Conservation (phyloP, 2,329 filamentous ascomycete genomes). For the Grosmannia serpens region DNA sequence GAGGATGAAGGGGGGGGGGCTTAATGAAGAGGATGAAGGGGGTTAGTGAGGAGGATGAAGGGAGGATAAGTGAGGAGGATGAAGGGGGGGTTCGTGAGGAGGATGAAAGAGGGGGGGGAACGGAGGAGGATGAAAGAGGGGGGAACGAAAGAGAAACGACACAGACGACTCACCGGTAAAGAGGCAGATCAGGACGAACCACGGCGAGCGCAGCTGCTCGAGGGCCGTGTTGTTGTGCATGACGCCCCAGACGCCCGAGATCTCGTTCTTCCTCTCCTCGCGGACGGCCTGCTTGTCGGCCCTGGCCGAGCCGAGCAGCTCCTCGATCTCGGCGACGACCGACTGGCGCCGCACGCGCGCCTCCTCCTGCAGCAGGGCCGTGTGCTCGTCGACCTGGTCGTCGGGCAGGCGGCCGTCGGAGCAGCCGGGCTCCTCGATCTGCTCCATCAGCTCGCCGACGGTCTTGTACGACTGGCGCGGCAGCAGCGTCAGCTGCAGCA, state of each 20-base stretch:
- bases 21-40: no score
- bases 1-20: no score
- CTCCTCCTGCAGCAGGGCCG: slow-evolving; percentile 41
- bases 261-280: slow-evolving; percentile 59
- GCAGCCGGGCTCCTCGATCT: slow-evolving; percentile 43
- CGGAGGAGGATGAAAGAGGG: background rate
- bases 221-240: slow-evolving; percentile 62
- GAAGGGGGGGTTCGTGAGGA: no score
- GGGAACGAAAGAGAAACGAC: no score
- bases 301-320: slow-evolving; percentile 53
- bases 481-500: slow-evolving; percentile 60
- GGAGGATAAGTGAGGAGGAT: no score
- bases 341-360: slow-evolving; percentile 48
- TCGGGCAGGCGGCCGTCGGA: slow-evolving; percentile 9
- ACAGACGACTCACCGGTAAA: slow-evolving; percentile 50
- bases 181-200: slow-evolving; percentile 74
- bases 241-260: slow-evolving; percentile 74
- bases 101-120: background rate
- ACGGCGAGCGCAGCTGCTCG: slow-evolving; percentile 66
- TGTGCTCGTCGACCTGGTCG: slow-evolving; percentile 48
- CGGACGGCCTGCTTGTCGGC: slow-evolving; percentile 51
- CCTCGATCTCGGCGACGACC: slow-evolving; percentile 59
- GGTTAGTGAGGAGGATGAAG: no score
- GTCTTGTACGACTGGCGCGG: slow-evolving; percentile 73
- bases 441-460: slow-evolving; percentile 67